Base-by-base conservation (phyloP, 2,329 filamentous ascomycete species). In the Xylaria multiplex region DNA sequence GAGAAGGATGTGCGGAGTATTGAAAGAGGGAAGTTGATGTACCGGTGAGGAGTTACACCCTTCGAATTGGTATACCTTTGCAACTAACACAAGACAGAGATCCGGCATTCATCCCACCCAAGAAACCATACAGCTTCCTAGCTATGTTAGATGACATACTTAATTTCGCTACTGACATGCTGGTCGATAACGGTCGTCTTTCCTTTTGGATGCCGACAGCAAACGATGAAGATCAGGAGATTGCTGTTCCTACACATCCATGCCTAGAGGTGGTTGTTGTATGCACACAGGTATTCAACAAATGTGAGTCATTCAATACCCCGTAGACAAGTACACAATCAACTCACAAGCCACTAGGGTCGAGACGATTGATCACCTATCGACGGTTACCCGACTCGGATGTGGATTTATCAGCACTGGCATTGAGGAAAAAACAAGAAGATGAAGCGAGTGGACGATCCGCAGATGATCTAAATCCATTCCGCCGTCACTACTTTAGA, bases 151-250 rank as follows among this genome's bases (percentile, higher is more conserved):
- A 93, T 74, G 93, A 98, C 77, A 93, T 99, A 59, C 85, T 98
- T 6, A 85, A 89, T 22, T 98, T 99, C 75, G 90, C 93, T 5
- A 86, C 89, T 0, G 83, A 86, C 13, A 92, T 90, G 1, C 83
- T 99, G 0, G 92, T 97, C 7, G 89, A 93, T 59, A 81, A 88
- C 68, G 96, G 93, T 0, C 85, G 96, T 32, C 78, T 99, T 9
- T 92, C 91, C 7, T 96, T 99, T 83, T 99, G 96, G 96, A 97
- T 98, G 92, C 96, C 96, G 0, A 97, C 93, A 0, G 90, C 93
- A 32, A 93, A 93, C 75, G 90, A 92, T 66, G 87, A 93, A 71
- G 86, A 93, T 54, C 86, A 90, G 64, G 91, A 95, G 75, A 88
- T 97, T 24, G 83, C 88, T 0, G 85, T 95, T 14, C 95, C 95